These are phyloP conservation scores for Fusarium sp. DNA, from an alignment of 2,329 filamentous ascomycete genomes.

Conservation along the genomic window DNA sequence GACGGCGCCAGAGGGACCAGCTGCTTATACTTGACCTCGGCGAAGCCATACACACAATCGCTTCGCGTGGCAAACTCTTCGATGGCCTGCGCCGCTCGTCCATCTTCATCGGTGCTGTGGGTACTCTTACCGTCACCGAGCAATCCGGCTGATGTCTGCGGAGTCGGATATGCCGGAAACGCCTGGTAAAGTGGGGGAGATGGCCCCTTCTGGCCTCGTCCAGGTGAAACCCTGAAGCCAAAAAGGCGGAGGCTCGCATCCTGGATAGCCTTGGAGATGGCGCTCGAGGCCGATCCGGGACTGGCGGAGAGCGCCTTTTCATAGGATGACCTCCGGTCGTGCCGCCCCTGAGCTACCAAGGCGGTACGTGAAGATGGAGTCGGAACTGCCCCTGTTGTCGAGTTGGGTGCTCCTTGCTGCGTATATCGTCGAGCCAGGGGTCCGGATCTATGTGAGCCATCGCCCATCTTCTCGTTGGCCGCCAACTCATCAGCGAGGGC, in stretches of 20 bases:
- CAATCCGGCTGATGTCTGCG: constrained; percentile 69
- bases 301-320: constrained; percentile 78
- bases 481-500: constrained; percentile 96
- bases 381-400: constrained; percentile 75
- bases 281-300: constrained; percentile 81
- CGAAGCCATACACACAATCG: constrained; percentile 97
- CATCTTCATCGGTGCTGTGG: constrained; percentile 78
- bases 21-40: constrained; percentile 98
- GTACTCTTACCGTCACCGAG: constrained; percentile 71
- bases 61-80: constrained; percentile 93
- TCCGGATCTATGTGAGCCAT: constrained; percentile 64
- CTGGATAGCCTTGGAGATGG: constrained; percentile 93
- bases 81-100: constrained; percentile 79
- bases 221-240: constrained; percentile 76
- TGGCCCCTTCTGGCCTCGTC: constrained; percentile 70
- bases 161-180: constrained; percentile 85
- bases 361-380: constrained; percentile 76
- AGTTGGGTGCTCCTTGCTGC: constrained; percentile 77
- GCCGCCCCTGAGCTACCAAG: constrained; percentile 77
- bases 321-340: constrained; percentile 82
- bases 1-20: constrained; percentile 90
- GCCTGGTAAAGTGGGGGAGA: constrained; percentile 84
- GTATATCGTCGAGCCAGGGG: constrained; percentile 80
- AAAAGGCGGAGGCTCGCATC: constrained; percentile 85
- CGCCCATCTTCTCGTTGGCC: constrained; percentile 76